Evolutionary conservation across 1,284 basidiomycete species (phyloP).

Genomic region (Papiliotrema terrestris): DNA sequence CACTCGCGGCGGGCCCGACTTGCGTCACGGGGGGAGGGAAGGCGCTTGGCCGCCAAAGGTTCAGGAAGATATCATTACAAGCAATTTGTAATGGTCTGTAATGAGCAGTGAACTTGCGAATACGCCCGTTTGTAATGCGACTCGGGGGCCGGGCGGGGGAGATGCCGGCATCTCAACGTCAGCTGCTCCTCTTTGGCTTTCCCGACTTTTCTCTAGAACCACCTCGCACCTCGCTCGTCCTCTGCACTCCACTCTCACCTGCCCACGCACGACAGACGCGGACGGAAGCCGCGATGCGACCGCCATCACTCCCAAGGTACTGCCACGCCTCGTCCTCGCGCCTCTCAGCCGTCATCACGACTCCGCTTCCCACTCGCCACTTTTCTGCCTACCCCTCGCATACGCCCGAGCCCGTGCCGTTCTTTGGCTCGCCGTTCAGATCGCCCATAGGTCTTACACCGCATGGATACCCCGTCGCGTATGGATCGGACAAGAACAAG

Average conservation of each 20-base stretch:
- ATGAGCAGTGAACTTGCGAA: too few relatives aligned
- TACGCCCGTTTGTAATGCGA: too few relatives aligned
- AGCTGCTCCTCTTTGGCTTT: not conserved
- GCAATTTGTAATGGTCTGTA: too few relatives aligned
- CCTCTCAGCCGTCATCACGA: not conserved
- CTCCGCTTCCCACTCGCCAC: constrained; percentile 6
- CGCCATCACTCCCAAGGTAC: not conserved
- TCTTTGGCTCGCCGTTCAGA: constrained; percentile 25
- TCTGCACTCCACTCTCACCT: not conserved
- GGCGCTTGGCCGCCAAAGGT: too few relatives aligned
- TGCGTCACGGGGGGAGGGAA: too few relatives aligned
- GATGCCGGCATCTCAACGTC: not conserved
- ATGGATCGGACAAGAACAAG: constrained; percentile 6
- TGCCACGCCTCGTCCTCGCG: constrained; percentile 21
- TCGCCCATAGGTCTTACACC: not conserved
- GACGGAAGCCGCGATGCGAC: not conserved
- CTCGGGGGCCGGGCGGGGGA: too few relatives aligned
- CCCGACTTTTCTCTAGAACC: not conserved
- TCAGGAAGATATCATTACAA: too few relatives aligned
- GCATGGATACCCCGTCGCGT: not conserved
- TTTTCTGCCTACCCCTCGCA: not conserved
- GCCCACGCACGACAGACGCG: not conserved
- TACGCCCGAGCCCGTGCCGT: constrained; percentile 13
- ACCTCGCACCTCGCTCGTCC: not conserved
- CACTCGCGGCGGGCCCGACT: too few relatives aligned